These are phyloP conservation scores for Aspergillus fructus DNA, from an alignment of 2,329 filamentous ascomycete species.

Conservation along the genomic window DNA sequence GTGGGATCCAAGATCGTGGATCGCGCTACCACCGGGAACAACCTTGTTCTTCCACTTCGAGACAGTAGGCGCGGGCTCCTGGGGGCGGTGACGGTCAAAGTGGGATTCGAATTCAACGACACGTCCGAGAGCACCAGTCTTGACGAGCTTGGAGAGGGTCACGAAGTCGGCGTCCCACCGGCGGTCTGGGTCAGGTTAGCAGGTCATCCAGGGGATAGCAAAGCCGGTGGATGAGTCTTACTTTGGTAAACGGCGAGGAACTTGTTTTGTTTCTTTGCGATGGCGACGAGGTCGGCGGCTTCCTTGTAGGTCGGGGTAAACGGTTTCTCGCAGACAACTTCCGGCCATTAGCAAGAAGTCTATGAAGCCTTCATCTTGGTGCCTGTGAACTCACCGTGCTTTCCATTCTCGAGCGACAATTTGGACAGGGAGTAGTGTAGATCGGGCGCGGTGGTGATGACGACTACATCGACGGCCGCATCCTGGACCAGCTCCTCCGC, in stretches of 20 bases:
- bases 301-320: constrained; percentile 72
- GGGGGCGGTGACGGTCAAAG: constrained; percentile 71
- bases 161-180: constrained; percentile 77
- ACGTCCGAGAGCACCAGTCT: constrained; percentile 63
- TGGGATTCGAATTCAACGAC: constrained; percentile 76
- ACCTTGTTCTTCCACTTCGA: constrained; percentile 67
- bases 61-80: constrained; percentile 45
- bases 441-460: constrained; percentile 70
- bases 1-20: constrained; percentile 76
- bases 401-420: constrained; percentile 65
- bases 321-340: constrained; percentile 77
- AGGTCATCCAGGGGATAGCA: too few relatives aligned
- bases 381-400: constrained; percentile 53
- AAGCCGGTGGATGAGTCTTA: constrained; percentile 16
- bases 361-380: background rate
- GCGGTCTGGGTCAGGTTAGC: constrained; percentile 48
- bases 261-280: constrained; percentile 53
- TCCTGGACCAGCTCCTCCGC: constrained; percentile 65
- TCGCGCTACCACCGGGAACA: constrained; percentile 64
- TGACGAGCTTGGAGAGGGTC: constrained; percentile 64
- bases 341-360: background rate
- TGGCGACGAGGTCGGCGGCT: constrained; percentile 60
- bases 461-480: constrained; percentile 64
- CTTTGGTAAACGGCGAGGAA: constrained; percentile 70
- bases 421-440: constrained; percentile 68